Percentiles rank a stretch among this genome's conserved stretches.
Conservation (phyloP, 495 filamentous ascomycete genomes). For the Trichoderma virens region DNA sequence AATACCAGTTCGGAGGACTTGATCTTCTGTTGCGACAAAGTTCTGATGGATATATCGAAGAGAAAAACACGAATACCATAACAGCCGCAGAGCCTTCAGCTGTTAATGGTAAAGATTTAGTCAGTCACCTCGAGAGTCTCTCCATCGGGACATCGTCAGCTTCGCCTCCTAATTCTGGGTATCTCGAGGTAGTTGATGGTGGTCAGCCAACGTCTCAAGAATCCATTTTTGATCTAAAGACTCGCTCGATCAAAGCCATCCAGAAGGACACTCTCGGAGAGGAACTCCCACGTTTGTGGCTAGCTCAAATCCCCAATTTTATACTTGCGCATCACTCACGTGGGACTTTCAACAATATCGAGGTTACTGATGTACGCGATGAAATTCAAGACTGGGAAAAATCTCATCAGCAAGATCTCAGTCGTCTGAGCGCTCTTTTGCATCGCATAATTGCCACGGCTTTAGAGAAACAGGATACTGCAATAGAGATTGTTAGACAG, state of each 20-base stretch:
- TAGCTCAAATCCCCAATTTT: slow-evolving; percentile 54
- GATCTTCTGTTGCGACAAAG: slow-evolving; percentile 52
- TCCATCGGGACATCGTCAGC: slow-evolving; percentile 16
- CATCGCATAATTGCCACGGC: slow-evolving; percentile 30
- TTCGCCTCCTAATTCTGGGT: background rate
- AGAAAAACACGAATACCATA: slow-evolving; percentile 7
- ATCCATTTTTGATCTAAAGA: slow-evolving; percentile 61
- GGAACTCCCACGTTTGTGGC: slow-evolving; percentile 50
- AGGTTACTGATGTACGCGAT: slow-evolving; percentile 34
- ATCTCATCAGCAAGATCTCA: slow-evolving; percentile 30
- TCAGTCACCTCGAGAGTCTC: background rate
- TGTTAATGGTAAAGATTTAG: background rate
- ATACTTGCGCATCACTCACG: slow-evolving; percentile 50
- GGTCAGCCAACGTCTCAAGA: slow-evolving; percentile 30
- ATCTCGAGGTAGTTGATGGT: background rate
- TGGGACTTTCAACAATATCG: slow-evolving; percentile 49
- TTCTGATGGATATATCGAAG: slow-evolving; percentile 47
- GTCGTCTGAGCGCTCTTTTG: slow-evolving; percentile 35
- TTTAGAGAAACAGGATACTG: slow-evolving; percentile 22
- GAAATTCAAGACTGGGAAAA: slow-evolving; percentile 48
- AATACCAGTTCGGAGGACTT: slow-evolving; percentile 50
- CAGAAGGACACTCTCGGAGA: slow-evolving; percentile 26
- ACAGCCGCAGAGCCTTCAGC: background rate
- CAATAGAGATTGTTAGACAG: background rate
- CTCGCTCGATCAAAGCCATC: slow-evolving; percentile 37